A percentile compares a stretch with the other conserved stretches of the same genome.
phyloP scores from a whole-genome alignment of 768 basidiomycete genomes.

The Pulveroboletus ravenelii region DNA sequence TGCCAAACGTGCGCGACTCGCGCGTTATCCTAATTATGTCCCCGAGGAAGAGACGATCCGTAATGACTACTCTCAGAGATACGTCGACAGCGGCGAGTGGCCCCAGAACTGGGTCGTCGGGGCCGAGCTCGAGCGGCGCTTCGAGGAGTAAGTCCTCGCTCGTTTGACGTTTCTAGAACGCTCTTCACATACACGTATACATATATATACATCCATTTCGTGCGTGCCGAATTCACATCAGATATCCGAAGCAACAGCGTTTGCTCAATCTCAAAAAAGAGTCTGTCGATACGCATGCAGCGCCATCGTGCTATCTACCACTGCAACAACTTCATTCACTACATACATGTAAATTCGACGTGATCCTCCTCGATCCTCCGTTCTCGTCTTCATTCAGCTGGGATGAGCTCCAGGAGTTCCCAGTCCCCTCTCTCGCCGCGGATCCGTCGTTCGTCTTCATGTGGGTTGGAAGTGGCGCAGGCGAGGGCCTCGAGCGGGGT shows the following conservation, averaged over 20 bases:
- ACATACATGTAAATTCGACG: constrained; percentile 76
- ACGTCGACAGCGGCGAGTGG: constrained; percentile 89
- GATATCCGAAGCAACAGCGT: constrained; percentile 92
- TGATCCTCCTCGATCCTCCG: constrained; percentile 87
- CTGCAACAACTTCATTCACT: constrained; percentile 52
- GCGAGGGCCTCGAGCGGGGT: constrained; percentile 87
- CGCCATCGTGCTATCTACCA: constrained; percentile 70
- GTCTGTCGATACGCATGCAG: constrained; percentile 63
- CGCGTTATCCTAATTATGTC: constrained; percentile 75
- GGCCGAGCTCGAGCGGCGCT: constrained; percentile 80
- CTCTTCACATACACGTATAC: neutral
- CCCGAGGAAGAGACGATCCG: constrained; percentile 95
- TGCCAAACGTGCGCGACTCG: constrained; percentile 68
- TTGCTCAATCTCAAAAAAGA: constrained; percentile 79
- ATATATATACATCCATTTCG: neutral
- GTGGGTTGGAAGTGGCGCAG: constrained; percentile 92
- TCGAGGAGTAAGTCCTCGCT: constrained; percentile 80
- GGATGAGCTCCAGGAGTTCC: constrained; percentile 78
- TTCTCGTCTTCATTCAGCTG: constrained; percentile 83
- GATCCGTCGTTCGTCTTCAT: constrained; percentile 94
- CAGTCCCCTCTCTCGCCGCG: constrained; percentile 75
- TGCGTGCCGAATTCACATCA: constrained; percentile 27
- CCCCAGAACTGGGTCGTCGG: constrained; percentile 92
- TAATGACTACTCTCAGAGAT: constrained; percentile 90
- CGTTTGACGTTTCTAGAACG: neutral